A percentile compares a stretch with the other conserved stretches of the same genome.
These are phyloP conservation scores for Astragalus membranaceus DNA, from an alignment of 306 rosid species.

Conservation along the genomic window DNA sequence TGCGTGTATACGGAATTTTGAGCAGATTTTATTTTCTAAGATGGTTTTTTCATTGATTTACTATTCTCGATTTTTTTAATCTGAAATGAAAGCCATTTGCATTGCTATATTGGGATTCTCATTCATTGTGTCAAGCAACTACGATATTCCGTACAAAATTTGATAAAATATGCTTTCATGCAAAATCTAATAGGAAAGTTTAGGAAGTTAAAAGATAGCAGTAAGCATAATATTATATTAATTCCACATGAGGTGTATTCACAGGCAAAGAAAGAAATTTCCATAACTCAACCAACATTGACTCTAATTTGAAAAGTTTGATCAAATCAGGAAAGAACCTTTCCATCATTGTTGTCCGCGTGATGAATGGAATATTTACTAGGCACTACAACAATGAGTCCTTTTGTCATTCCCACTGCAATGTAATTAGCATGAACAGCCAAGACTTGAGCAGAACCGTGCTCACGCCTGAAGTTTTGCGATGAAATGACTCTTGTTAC, in stretches of 20 bases:
- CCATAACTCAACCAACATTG: neutral
- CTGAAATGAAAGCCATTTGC: neutral
- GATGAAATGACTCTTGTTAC: conserved; percentile 63
- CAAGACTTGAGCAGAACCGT: conserved; percentile 84
- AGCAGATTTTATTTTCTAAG: neutral
- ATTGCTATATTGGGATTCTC: conserved; percentile 9
- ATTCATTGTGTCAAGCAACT: conserved; percentile 16
- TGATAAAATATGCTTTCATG: conserved; percentile 3
- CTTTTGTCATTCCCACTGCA: conserved; percentile 91
- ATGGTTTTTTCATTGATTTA: neutral
- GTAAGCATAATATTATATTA: conserved; percentile 5
- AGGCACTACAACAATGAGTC: conserved; percentile 62
- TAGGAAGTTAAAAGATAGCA: neutral
- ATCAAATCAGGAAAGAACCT: conserved; percentile 40
- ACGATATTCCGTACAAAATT: neutral
- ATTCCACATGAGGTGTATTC: neutral
- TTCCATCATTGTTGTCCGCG: conserved; percentile 68
- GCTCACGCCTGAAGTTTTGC: conserved; percentile 66
- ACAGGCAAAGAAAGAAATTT: neutral
- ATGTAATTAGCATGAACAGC: conserved; percentile 76
- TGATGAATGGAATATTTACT: conserved; percentile 78
- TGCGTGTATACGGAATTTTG: neutral
- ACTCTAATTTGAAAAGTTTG: neutral
- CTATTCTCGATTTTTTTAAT: neutral
- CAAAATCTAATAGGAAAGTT: conserved; percentile 7